Evolutionary conservation across 1,139 yeast genomes (phyloP).

Genomic region (Protomyces lactucae-debilis): DNA sequence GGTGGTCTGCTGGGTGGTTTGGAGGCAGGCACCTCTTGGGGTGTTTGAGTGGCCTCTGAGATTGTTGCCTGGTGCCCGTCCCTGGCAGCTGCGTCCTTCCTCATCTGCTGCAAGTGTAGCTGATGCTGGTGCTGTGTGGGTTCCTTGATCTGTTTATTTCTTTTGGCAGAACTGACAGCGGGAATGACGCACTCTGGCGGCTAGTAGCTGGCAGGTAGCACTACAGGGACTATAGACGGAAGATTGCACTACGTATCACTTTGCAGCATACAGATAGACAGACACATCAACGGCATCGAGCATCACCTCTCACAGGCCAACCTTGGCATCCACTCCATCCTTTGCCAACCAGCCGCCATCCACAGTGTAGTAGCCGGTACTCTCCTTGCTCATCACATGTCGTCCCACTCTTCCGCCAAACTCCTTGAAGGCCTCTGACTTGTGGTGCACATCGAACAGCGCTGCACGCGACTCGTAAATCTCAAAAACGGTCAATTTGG

Average conservation of each 20-base stretch:
- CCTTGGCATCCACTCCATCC: conserved; percentile 6
- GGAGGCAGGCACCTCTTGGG: background rate
- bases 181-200: too few relatives aligned
- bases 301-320: background rate
- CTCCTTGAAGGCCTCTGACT: conserved; percentile 13
- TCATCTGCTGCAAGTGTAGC: background rate
- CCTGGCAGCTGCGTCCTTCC: background rate
- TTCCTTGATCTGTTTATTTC: background rate
- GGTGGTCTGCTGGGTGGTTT: background rate
- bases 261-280: too few relatives aligned
- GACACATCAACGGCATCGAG: too few relatives aligned
- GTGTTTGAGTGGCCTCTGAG: background rate
- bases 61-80: background rate
- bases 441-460: conserved; percentile 19
- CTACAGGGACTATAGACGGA: too few relatives aligned
- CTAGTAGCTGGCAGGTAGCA: too few relatives aligned
- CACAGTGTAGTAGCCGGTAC: conserved; percentile 3
- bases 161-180: background rate
- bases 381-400: conserved; percentile 1
- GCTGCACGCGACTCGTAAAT: conserved; percentile 14
- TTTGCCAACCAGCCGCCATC: conserved; percentile 15
- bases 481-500: conserved; percentile 17
- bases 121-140: background rate
- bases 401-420: background rate
- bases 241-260: too few relatives aligned